Percentiles rank a stretch among this genome's conserved stretches.
These are phyloP conservation scores for Colletotrichum trifolii DNA, from an alignment of 2,329 filamentous ascomycete genomes.

Conservation along the genomic window DNA sequence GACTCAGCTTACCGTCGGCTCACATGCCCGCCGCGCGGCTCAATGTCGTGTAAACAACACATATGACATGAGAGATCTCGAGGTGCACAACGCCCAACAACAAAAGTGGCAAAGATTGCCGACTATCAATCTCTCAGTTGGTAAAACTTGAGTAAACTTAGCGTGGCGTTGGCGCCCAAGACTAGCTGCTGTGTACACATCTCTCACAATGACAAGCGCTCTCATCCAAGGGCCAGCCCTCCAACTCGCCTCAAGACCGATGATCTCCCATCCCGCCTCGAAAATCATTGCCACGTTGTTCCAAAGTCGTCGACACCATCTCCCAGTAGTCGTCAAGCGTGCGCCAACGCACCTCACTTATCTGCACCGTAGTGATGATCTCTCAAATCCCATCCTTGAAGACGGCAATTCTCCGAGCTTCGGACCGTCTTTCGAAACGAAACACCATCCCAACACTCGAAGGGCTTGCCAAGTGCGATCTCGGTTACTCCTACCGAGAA, in stretches of 20 bases:
- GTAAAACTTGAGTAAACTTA: not conserved
- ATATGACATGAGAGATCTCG: conserved; percentile 11
- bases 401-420: conserved; percentile 17
- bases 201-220: too few species aligned
- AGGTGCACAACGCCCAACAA: not conserved
- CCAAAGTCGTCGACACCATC: too few species aligned
- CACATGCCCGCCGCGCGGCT: not conserved
- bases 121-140: not conserved
- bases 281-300: not conserved
- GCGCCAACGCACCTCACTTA: too few species aligned
- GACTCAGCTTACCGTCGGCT: conserved; percentile 6
- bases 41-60: conserved; percentile 1
- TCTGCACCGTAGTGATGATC: not conserved
- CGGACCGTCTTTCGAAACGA: conserved; percentile 16
- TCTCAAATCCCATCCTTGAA: conserved; percentile 10
- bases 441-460: not conserved
- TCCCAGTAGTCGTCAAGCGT: too few species aligned
- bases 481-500: not conserved
- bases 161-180: too few species aligned
- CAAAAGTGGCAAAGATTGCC: conserved; percentile 3
- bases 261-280: not conserved
- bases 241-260: not conserved
- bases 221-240: too few species aligned
- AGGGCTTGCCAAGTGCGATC: not conserved
- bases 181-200: too few species aligned